Conservation (phyloP, 306 rosid genomes). For the Rosa multiflora region DNA sequence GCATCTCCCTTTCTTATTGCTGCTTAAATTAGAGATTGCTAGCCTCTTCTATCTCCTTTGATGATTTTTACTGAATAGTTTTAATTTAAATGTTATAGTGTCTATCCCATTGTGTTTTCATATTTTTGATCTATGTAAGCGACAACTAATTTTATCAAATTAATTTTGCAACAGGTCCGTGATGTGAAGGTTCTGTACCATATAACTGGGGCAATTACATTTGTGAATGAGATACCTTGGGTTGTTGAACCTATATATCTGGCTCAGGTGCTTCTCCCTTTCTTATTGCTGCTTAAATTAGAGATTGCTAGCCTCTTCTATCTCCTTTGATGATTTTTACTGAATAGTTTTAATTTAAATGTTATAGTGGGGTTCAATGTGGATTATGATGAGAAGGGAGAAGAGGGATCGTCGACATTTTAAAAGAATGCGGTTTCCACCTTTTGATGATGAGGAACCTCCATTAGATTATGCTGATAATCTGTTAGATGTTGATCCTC, state of each 20-base stretch:
- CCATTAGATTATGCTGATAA: slow-evolving; percentile 98
- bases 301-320: background rate
- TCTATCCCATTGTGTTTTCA: too few species aligned
- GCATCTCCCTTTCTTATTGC: background rate
- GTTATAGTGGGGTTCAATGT: slow-evolving; percentile 96
- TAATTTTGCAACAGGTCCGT: slow-evolving; percentile 63
- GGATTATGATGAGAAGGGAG: slow-evolving; percentile 99
- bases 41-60: background rate
- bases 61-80: slow-evolving; percentile 9
- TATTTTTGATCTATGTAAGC: background rate
- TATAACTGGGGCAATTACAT: slow-evolving; percentile 97
- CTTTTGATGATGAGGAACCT: slow-evolving; percentile 98
- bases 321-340: slow-evolving; percentile 6
- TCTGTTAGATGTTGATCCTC: slow-evolving; percentile 94
- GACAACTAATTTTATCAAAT: background rate
- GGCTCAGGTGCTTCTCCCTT: slow-evolving; percentile 66
- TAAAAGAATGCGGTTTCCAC: slow-evolving; percentile 99
- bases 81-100: slow-evolving; percentile 48
- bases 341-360: slow-evolving; percentile 3
- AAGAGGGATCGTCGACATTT: slow-evolving; percentile 98
- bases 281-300: background rate
- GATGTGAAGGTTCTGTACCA: slow-evolving; percentile 94
- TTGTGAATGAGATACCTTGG: slow-evolving; percentile 98
- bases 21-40: background rate
- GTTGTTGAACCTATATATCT: slow-evolving; percentile 96